Evolutionary conservation across 2,329 filamentous ascomycete species (phyloP), one percentile per base, ranked within the genome.

Genomic region (Fusarium agapanthi): DNA sequence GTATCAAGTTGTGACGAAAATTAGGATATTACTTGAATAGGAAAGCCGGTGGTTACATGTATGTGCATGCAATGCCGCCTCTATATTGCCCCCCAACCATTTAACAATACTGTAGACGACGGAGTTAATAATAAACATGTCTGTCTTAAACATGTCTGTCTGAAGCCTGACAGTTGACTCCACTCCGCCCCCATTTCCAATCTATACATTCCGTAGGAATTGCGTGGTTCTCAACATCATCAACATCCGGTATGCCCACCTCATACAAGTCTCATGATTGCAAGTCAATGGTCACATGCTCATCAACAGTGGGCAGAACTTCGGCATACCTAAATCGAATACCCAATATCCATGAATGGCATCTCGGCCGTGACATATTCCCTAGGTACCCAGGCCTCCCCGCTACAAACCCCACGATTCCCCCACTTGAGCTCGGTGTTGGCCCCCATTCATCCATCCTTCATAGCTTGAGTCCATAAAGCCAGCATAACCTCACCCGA

Each of bases 401-500:
- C 59, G 50, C 58, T 62, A 26, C 50, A 40, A 69, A 45, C 66
- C 66, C 66, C 66, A 51, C 66, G 66, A 65, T 69, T 43, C 66
- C 66, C 66, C 66, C 65, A 69, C 66, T 62, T 59, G 16, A 61
- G 51, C 67, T 51, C 26, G 34, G 26, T 40, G 20, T 65, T 37
- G 20, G 50, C 34, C 62, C 45, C 38, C 44, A 32, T 57, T 58
- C 34, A 44, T 56, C 64, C 37, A 44, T 48, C 64, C 51, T 43
- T 56, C 64, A 50, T 66, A 35, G 24, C 44, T 56, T 45, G 50
- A 54, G 18, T 26, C 43, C 43, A 20, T n/a, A 47, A 40, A 37
- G 47, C 44, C 54, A 60, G 48, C 66, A n/a, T n/a, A 70, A 41
- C 40, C 37, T 51, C 54, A 53, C 40, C 57, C 57, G 37, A 57